Conservation (phyloP, 208 protist genomes). For the Trypanosoma grayi region DNA sequence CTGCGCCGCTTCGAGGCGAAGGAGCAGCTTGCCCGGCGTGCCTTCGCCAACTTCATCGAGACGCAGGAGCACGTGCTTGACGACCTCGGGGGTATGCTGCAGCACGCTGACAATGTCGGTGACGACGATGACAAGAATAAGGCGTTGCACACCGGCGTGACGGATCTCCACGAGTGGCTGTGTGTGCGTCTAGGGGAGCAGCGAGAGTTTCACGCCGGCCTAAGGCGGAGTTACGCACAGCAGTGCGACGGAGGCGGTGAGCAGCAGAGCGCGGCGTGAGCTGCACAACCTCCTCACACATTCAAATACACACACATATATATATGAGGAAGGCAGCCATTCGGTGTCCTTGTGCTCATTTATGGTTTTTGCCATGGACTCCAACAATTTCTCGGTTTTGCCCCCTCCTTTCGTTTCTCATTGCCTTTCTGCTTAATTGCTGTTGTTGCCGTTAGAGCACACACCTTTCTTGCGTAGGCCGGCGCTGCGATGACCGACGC, state of each 20-base stretch:
- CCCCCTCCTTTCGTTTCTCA: too few relatives aligned
- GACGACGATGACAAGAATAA: not conserved
- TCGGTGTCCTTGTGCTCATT: too few relatives aligned
- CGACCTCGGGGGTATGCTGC: conserved; percentile 17
- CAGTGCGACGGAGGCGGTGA: not conserved
- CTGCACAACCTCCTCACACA: too few relatives aligned
- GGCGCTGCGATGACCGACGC: too few relatives aligned
- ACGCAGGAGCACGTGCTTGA: conserved; percentile 32
- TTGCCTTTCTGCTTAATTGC: not conserved
- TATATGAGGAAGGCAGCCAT: too few relatives aligned
- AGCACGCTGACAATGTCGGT: not conserved
- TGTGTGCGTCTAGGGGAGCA: conserved; percentile 12
- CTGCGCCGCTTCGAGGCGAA: conserved; percentile 24
- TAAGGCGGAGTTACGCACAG: conserved; percentile 10
- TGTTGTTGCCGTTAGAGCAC: not conserved
- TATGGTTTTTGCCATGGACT: too few relatives aligned
- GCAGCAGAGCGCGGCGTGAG: not conserved
- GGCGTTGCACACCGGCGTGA: not conserved
- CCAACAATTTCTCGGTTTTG: too few relatives aligned
- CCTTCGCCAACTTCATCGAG: conserved; percentile 32
- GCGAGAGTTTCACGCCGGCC: conserved; percentile 5
- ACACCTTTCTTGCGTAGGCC: too few relatives aligned
- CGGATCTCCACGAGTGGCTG: conserved; percentile 18
- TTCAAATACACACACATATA: too few relatives aligned
- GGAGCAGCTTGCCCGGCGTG: conserved; percentile 24